Percentiles rank a stretch among this genome's conserved stretches.
These are phyloP conservation scores for Pythium dissimile DNA, from an alignment of 352 stramenopile species.

Conservation along the genomic window DNA sequence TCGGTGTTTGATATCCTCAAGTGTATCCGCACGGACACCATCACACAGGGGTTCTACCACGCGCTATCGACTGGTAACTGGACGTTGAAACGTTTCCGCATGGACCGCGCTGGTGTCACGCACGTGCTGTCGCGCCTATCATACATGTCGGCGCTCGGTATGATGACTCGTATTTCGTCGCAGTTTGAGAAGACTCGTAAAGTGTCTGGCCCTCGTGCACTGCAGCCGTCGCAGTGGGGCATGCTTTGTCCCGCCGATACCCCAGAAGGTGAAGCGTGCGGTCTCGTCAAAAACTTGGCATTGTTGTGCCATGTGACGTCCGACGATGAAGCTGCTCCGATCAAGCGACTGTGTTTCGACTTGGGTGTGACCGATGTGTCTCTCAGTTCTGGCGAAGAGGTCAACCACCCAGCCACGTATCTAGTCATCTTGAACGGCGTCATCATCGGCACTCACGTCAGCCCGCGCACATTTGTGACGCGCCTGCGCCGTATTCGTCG, in stretches of 20 bases:
- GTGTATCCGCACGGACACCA: slow-evolving; percentile 96
- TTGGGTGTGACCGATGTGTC: slow-evolving; percentile 96
- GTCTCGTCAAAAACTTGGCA: slow-evolving; percentile 99
- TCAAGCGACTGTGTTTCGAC: slow-evolving; percentile 96
- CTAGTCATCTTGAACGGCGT: slow-evolving; percentile 99
- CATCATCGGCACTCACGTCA: slow-evolving; percentile 96
- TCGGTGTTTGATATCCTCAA: slow-evolving; percentile 98
- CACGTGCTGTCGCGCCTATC: slow-evolving; percentile 97
- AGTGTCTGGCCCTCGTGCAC: slow-evolving; percentile 95
- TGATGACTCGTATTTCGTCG: slow-evolving; percentile 99
- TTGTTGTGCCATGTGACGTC: slow-evolving; percentile 97
- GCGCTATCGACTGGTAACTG: slow-evolving; percentile 95
- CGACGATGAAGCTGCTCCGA: slow-evolving; percentile 89
- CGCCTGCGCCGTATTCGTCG: slow-evolving; percentile 78
- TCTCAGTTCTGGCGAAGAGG: slow-evolving; percentile 94
- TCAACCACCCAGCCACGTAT: slow-evolving; percentile 94
- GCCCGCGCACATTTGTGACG: slow-evolving; percentile 89
- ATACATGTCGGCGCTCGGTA: slow-evolving; percentile 98
- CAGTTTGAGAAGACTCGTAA: slow-evolving; percentile 99
- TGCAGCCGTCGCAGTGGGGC: slow-evolving; percentile 99
- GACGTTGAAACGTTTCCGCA: slow-evolving; percentile 99
- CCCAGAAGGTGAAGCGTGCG: slow-evolving; percentile 98
- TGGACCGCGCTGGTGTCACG: slow-evolving; percentile 97
- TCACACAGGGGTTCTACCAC: slow-evolving; percentile 94
- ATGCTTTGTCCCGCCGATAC: slow-evolving; percentile 99